A percentile compares a stretch with the other conserved stretches of the same genome.
Conservation (phyloP, 768 basidiomycete genomes). For the Hericium erinaceus region DNA sequence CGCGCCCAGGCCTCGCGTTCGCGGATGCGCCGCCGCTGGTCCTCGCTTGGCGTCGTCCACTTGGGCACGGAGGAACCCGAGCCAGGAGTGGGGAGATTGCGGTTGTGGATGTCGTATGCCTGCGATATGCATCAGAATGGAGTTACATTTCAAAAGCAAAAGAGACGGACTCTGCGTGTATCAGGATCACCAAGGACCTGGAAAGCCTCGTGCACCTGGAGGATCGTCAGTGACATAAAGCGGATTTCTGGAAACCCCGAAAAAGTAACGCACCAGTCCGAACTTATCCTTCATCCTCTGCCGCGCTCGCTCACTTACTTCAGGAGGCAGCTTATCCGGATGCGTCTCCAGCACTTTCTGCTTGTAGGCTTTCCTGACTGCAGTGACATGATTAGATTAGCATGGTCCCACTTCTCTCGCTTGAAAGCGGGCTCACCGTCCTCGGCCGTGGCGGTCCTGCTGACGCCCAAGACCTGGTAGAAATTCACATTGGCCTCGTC, state of each 20-base stretch:
- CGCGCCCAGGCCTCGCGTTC: constrained; percentile 2
- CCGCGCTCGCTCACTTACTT: constrained; percentile 41
- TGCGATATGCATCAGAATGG: neutral
- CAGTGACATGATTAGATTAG: neutral
- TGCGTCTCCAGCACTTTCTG: constrained; percentile 62
- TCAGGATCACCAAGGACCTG: constrained; percentile 44
- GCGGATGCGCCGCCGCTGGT: neutral
- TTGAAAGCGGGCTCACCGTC: neutral
- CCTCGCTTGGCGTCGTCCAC: neutral
- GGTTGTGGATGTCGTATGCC: constrained; percentile 1
- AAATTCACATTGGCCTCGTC: neutral
- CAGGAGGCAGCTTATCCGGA: constrained; percentile 58
- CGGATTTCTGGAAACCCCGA: constrained; percentile 3
- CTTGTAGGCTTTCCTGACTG: constrained; percentile 62
- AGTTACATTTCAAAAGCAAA: neutral
- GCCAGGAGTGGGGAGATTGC: neutral
- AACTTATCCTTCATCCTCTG: constrained; percentile 48
- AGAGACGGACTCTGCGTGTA: constrained; percentile 40
- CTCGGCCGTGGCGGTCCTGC: neutral
- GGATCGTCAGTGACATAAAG: constrained; percentile 11
- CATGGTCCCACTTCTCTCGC: neutral
- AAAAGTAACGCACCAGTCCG: constrained; percentile 37
- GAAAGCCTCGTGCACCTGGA: constrained; percentile 56
- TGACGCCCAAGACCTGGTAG: neutral
- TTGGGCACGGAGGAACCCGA: neutral